Percentiles rank a stretch among this genome's conserved stretches.
These are phyloP conservation scores for Pezicula rhizophila DNA, from an alignment of 2,329 filamentous ascomycete genomes.

Conservation along the genomic window DNA sequence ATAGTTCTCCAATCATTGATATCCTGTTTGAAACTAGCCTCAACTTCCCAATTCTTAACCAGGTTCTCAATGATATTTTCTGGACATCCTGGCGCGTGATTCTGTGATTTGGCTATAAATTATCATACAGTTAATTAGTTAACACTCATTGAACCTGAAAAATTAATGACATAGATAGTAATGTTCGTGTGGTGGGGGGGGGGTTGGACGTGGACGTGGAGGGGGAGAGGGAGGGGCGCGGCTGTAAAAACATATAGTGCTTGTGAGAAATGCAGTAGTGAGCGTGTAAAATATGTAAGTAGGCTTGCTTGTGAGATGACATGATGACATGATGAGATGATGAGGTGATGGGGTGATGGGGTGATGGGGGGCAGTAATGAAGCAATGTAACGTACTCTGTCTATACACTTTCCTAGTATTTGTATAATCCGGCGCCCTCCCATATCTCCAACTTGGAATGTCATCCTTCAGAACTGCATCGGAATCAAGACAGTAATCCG, in stretches of 20 bases:
- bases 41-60: conserved; percentile 69
- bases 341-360: too few species aligned
- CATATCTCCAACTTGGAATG: conserved; percentile 52
- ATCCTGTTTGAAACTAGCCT: conserved; percentile 60
- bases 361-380: background rate
- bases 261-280: too few species aligned
- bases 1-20: conserved; percentile 61
- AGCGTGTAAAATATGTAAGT: too few species aligned
- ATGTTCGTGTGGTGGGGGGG: too few species aligned
- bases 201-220: too few species aligned
- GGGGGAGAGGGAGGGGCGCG: too few species aligned
- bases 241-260: too few species aligned
- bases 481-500: conserved; percentile 53
- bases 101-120: conserved; percentile 46
- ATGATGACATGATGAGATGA: too few species aligned
- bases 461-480: conserved; percentile 52
- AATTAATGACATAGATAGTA: too few species aligned
- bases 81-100: conserved; percentile 49
- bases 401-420: conserved; percentile 55
- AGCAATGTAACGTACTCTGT: conserved; percentile 42
- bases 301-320: too few species aligned
- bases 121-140: background rate
- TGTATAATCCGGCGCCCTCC: conserved; percentile 54
- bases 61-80: conserved; percentile 60
- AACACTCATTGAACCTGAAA: too few species aligned